Conservation (phyloP, 495 filamentous ascomycete genomes). For the Tricharina praecox region DNA sequence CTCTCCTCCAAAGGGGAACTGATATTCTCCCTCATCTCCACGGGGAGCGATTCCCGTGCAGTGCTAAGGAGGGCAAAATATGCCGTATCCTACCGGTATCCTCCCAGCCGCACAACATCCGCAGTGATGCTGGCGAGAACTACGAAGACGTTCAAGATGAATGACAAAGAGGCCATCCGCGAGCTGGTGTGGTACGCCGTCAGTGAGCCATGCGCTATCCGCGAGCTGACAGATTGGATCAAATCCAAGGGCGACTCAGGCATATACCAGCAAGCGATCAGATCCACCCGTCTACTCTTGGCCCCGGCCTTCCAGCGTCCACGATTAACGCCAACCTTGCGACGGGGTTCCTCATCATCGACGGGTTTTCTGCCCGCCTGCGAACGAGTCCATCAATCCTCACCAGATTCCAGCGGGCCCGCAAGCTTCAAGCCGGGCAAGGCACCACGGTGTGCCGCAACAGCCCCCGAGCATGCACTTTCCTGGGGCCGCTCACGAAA, state of each 20-base stretch:
- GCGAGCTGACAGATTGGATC: constrained; percentile 20
- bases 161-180: constrained; percentile 9
- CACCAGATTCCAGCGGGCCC: too few species aligned
- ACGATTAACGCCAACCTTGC: neutral
- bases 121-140: constrained; percentile 19
- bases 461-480: too few species aligned
- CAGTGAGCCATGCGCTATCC: constrained; percentile 9
- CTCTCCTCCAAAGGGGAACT: too few species aligned
- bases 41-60: too few species aligned
- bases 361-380: too few species aligned
- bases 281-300: neutral
- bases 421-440: too few species aligned
- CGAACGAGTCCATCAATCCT: too few species aligned
- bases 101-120: constrained; percentile 8
- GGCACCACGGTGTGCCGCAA: too few species aligned
- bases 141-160: too few species aligned
- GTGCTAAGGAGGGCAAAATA: constrained; percentile 9
- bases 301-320: neutral
- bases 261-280: constrained; percentile 9
- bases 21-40: too few species aligned
- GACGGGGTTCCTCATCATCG: neutral
- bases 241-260: constrained; percentile 13
- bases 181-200: constrained; percentile 20
- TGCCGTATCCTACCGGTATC: constrained; percentile 20
- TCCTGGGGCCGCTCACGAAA: too few species aligned